Base-by-base conservation (phyloP, 441 rosid genomes). In the Corymbia citriodora region DNA sequence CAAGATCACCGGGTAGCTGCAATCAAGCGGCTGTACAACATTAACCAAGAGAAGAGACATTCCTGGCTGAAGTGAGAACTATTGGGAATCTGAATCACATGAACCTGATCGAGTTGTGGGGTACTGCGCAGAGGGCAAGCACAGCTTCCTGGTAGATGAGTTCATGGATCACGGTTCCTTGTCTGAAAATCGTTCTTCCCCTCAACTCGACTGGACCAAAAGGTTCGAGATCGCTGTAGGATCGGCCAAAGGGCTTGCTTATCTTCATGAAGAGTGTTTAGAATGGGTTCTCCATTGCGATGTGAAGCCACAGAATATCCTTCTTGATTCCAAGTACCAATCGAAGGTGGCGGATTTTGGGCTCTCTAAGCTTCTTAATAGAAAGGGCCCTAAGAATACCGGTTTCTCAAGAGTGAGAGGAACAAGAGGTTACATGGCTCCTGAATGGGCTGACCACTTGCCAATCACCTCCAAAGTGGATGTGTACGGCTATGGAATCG, bases 341-440 rank as follows among this genome's bases (percentile, higher is more conserved):
- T 9, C 33, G 13, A 63, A 63, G 72, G 33, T 63, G 36, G 18
- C 72, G 2, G 33, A 63, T 63, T 63, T 63, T 63, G 72, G 72
- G 33, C 72, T 63, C 72, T 63, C 72, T 29, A 63, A 83, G 87
- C 19, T 21, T 7, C 31, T 83, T 17, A 83, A 36, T 1, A 40
- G 55, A 2, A 31, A 25, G 0, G 15, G 9, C 31, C 4, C 10
- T 49, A 25, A 7, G 55, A 12, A n/a, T 85, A 7, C 7, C 1
- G 31, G 55, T 13, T 85, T 85, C 55, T 85, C 87, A 49, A 85
- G 55, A 54, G 4, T 27, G 3, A 50, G 87, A 11, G 87, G 87
- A 25, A 85, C 87, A 3, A 85, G 87, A 13, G 87, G 87, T 85
- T 85, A 85, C 55, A 27, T 85, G 87, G 87, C 87, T 23, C 87